Base-by-base conservation (phyloP, 192 early-diverging fungal genomes). In the Rhizoclosmatium globosum region DNA sequence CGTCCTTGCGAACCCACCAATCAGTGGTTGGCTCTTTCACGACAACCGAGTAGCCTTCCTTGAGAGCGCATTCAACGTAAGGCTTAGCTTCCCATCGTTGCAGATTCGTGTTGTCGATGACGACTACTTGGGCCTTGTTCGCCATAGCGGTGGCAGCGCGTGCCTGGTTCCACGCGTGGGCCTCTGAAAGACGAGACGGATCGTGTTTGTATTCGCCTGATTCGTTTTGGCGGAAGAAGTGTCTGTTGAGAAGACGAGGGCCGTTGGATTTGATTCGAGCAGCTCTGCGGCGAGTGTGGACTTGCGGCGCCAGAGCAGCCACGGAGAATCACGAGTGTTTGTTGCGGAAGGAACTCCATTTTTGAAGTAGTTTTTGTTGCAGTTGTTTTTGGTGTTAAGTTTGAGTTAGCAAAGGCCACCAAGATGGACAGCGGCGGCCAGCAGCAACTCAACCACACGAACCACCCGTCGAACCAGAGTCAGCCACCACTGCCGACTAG, bases 81-180 rank as follows among this genome's bases (percentile, higher is more conserved):
- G 84, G 82, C 47, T 71, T 74, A 2, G 86, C 86, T 65, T 88
- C 87, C 85, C 85, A 86, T 44, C 15, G 61, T 42, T 78, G 76
- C 19, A 76, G 71, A 72, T 83, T 50, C 3, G 88, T 89, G 71
- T 89, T 89, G 80, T 88, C 88, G 68, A 89, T 87, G 75, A 89
- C 66, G 53, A 89, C 67, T 2, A 82, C 19, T 41, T 15, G 4
- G 15, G 56, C 56, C 11, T 45, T 38, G 31, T 1, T 3, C 2
- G 31, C 0, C 57, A 87, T 72, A 13, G 84, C 82, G 2, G 15
- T 17, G 3, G 19, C n/a, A 6, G 82, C 81, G 1, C 83, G 76
- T 58, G 31, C 47, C 64, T 88, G 83, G 64, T 88, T 88, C 82
- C 77, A 85, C 31, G 23, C n/a, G 58, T 89, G 87, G 2, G 82